Evolutionary conservation across 2,329 filamentous ascomycete genomes (phyloP), one percentile per base, ranked within the genome.

Genomic region (Neonectria ditissima): DNA sequence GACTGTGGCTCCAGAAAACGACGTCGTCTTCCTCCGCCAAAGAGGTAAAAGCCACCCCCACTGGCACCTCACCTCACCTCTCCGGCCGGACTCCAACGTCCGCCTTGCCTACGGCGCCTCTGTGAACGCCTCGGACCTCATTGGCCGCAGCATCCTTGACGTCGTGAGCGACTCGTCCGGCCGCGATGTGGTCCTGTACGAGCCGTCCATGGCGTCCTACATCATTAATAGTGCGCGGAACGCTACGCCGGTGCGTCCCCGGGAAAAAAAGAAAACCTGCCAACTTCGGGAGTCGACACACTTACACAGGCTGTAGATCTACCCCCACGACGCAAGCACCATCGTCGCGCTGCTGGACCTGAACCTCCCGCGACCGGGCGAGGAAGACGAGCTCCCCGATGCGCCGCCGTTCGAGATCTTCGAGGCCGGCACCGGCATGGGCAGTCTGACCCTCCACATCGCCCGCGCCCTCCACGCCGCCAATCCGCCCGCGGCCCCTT

Each of bases 401-500:
- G 70, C 77, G 14, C 77, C 81, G 9, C 86, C 84, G 0, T 77
- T 94, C 13, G 91, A 95, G 74, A 92, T 96, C 47, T 89, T 96
- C 55, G 93, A 96, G 78, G 92, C 92, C 50, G 92, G 93, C 16
- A 96, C 92, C 4, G 93, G 92, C n/a, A 92, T 94, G 82, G 93
- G 92, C 62, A 89, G 90, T 34, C 79, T 96, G 62, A 95, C 92
- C 0, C 78, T 96, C 5, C 87, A 94, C 73, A 83, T 96, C 22
- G 89, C 92, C 30, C 86, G 91, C 55, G 91, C 92, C 3, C 87
- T 96, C 48, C 91, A 94, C 74, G 92, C 87, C 47, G 91, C 88
- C 18, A 94, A 94, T 72, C 80, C 86, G 2, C 78, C 82, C 7
- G 55, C 80, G 4, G 79, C 85, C 6, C 83, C 84, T 0, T 72